Evolutionary conservation across 106 monocot genomes (phyloP).

Genomic region (Dioscorea dumetorum): DNA sequence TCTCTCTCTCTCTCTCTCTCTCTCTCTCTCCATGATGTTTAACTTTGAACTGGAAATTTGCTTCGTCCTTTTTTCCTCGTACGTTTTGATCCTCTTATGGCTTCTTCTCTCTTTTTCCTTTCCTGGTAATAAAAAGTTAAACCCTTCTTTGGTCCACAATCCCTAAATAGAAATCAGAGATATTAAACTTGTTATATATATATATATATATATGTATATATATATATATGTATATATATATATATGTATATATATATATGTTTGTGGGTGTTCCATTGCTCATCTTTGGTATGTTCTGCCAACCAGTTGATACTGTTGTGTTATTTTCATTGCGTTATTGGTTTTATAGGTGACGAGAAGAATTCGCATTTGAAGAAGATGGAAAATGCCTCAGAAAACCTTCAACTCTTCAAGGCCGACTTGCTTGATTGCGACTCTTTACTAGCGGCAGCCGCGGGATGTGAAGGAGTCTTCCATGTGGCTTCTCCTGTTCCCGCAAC

Average conservation of each 20-base stretch:
- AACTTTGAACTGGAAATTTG: not conserved
- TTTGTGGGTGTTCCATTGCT: not conserved
- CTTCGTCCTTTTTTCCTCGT: not conserved
- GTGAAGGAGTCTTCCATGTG: slow-evolving; percentile 43
- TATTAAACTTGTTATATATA: not conserved
- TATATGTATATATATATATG: no score
- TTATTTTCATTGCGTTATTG: not conserved
- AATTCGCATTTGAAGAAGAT: slow-evolving; percentile 33
- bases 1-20: not conserved
- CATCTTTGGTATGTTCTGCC: not conserved
- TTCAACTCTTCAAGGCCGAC: slow-evolving; percentile 36
- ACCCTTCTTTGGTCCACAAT: no score
- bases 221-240: no score
- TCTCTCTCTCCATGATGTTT: not conserved
- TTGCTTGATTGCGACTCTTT: slow-evolving; percentile 19
- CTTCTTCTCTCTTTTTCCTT: no score
- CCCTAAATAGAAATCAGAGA: not conserved
- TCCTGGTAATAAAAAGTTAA: no score
- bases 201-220: not conserved
- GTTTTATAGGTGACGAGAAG: slow-evolving; percentile 34
- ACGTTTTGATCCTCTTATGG: no score
- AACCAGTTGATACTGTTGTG: no score
- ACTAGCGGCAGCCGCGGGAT: slow-evolving; percentile 19
- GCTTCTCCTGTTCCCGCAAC: slow-evolving; percentile 29
- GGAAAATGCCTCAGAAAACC: slow-evolving; percentile 24